A percentile compares a stretch with the other conserved stretches of the same genome.
phyloP scores from a whole-genome alignment of 345 rosid genomes.

The Toxicodendron radicans region DNA sequence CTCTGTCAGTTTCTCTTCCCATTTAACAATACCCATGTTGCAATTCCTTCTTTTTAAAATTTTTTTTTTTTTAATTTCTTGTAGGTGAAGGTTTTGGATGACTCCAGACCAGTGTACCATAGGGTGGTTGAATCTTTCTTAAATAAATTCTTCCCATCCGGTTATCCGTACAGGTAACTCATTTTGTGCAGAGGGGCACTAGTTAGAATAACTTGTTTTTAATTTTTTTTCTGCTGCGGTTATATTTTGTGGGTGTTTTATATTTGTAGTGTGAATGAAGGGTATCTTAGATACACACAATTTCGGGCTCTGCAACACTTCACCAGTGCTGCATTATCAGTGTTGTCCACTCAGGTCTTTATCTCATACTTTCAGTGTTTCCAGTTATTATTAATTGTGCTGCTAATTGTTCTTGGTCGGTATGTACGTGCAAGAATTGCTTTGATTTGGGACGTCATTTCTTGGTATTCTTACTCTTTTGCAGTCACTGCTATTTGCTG shows the following conservation, averaged over 20 bases:
- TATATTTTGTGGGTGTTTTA: constrained; percentile 8
- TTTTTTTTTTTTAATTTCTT: no score
- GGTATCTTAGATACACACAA: constrained; percentile 87
- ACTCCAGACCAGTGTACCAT: constrained; percentile 59
- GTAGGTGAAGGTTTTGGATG: constrained; percentile 72
- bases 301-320: constrained; percentile 90
- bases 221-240: background rate
- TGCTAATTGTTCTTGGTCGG: background rate
- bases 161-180: constrained; percentile 84
- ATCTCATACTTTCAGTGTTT: constrained; percentile 8
- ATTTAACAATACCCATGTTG: background rate
- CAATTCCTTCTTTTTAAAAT: background rate
- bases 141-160: constrained; percentile 86
- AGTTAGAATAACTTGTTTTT: background rate
- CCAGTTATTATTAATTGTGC: background rate
- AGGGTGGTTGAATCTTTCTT: constrained; percentile 71
- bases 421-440: background rate
- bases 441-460: constrained; percentile 11
- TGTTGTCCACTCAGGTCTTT: constrained; percentile 91
- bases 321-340: constrained; percentile 80
- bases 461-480: constrained; percentile 46
- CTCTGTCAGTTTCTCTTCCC: constrained; percentile 45
- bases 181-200: background rate
- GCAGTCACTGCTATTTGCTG: constrained; percentile 98
- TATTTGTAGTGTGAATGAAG: constrained; percentile 77